phyloP scores from a whole-genome alignment of 2,329 filamentous ascomycete genomes.

The Arthrobotrys musiformis region DNA sequence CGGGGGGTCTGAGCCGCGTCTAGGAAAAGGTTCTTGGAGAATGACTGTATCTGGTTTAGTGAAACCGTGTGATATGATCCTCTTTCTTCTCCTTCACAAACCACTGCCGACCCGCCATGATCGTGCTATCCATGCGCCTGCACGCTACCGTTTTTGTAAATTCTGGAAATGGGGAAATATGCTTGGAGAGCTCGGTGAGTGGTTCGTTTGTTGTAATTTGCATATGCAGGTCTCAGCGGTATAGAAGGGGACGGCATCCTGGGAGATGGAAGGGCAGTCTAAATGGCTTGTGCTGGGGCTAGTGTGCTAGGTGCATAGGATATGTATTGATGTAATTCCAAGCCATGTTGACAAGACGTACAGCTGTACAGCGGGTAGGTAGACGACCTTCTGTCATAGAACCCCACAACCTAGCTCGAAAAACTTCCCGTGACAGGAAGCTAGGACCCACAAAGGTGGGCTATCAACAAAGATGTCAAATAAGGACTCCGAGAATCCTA shows the following conservation, averaged over 20 bases:
- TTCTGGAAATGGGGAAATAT: neutral
- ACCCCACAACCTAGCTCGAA: neutral
- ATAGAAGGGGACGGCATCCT: neutral
- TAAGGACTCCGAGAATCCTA: neutral
- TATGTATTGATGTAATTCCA: constrained; percentile 8
- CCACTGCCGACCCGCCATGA: constrained; percentile 32
- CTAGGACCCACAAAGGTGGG: neutral
- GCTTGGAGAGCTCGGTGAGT: constrained; percentile 21
- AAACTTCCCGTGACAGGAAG: neutral
- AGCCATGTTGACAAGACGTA: constrained; percentile 11
- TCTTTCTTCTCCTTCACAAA: constrained; percentile 11
- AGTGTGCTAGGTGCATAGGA: constrained; percentile 2
- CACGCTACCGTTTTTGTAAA: constrained; percentile 30
- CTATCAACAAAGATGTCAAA: neutral
- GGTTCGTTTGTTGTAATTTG: constrained; percentile 48
- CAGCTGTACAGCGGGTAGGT: neutral
- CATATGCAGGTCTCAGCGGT: constrained; percentile 25
- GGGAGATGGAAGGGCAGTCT: neutral
- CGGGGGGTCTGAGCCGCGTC: neutral
- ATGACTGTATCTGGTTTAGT: constrained; percentile 19
- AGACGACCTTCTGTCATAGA: neutral
- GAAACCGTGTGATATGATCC: constrained; percentile 20
- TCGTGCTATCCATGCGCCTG: constrained; percentile 44
- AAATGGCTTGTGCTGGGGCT: constrained; percentile 25
- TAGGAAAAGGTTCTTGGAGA: neutral